These are phyloP conservation scores for Neurospora terricola DNA, from an alignment of 495 filamentous ascomycete species.

Conservation along the genomic window DNA sequence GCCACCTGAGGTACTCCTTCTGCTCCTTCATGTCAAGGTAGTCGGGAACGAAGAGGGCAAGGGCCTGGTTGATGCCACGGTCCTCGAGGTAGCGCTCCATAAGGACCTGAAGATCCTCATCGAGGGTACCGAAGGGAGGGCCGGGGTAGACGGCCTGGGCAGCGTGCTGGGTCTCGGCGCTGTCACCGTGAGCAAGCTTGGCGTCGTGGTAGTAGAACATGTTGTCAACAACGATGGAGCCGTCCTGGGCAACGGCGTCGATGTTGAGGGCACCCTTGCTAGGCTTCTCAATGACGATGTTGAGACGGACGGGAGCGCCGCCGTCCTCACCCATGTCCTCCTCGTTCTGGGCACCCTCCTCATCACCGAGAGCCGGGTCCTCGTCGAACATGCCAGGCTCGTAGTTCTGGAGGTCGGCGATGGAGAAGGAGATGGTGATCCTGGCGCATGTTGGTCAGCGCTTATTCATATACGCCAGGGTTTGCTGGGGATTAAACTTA, in stretches of 20 bases:
- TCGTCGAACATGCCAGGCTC: constrained; percentile 36
- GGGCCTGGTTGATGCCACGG: constrained; percentile 76
- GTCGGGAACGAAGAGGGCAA: constrained; percentile 87
- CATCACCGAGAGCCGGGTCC: constrained; percentile 59
- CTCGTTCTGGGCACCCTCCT: constrained; percentile 40
- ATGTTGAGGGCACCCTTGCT: constrained; percentile 70
- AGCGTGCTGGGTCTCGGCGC: constrained; percentile 35
- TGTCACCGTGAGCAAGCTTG: constrained; percentile 50
- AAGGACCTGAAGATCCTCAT: constrained; percentile 87
- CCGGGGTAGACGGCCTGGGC: constrained; percentile 76
- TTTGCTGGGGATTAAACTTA: constrained; percentile 39
- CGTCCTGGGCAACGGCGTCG: constrained; percentile 80
- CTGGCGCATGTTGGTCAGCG: constrained; percentile 29
- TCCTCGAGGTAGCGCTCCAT: constrained; percentile 93
- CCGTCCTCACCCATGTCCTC: constrained; percentile 32
- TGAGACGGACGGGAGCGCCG: constrained; percentile 62
- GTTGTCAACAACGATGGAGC: constrained; percentile 80
- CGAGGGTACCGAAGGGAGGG: constrained; percentile 85
- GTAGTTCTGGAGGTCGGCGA: constrained; percentile 75
- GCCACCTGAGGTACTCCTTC: constrained; percentile 89
- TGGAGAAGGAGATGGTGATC: constrained; percentile 87
- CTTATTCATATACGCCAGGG: too few relatives aligned
- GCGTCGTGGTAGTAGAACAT: constrained; percentile 75
- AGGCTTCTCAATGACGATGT: constrained; percentile 78
- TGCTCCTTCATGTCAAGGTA: constrained; percentile 99